A percentile compares a stretch with the other conserved stretches of the same genome.
Evolutionary conservation across 1,139 yeast species (phyloP).

Genomic region (Hyphopichia buzzinii): DNA sequence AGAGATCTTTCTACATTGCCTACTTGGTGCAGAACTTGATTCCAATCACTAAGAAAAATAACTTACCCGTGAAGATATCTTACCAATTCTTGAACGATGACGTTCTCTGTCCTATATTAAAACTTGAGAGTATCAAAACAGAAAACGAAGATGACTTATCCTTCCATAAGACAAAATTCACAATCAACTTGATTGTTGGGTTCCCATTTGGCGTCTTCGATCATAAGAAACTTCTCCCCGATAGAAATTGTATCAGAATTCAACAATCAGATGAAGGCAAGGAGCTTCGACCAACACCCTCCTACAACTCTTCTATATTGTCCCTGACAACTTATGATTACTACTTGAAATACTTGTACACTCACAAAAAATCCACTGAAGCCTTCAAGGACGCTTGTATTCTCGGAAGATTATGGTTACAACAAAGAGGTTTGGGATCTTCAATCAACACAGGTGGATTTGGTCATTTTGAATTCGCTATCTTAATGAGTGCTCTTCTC

Average conservation of each 20-base stretch:
- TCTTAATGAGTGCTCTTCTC: conserved; percentile 74
- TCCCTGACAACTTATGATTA: conserved; percentile 67
- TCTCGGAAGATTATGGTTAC: conserved; percentile 85
- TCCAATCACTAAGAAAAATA: conserved; percentile 50
- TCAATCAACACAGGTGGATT: conserved; percentile 70
- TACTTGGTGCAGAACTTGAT: conserved; percentile 67
- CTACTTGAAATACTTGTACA: conserved; percentile 72
- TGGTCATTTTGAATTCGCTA: conserved; percentile 88
- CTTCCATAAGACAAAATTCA: conserved; percentile 68
- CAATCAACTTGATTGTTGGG: conserved; percentile 70
- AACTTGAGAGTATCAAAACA: conserved; percentile 50
- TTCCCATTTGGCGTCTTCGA: conserved; percentile 74
- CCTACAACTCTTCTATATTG: conserved; percentile 78
- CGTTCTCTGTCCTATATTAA: conserved; percentile 60
- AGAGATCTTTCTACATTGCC: conserved; percentile 83
- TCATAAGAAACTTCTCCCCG: conserved; percentile 71
- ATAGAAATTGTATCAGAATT: conserved; percentile 75
- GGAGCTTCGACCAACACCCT: conserved; percentile 72
- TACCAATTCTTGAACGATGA: conserved; percentile 67
- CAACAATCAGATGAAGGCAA: conserved; percentile 38
- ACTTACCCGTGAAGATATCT: conserved; percentile 52
- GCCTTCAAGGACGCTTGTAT: conserved; percentile 88
- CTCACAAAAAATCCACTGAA: conserved; percentile 72
- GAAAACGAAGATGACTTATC: conserved; percentile 47
- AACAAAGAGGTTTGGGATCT: conserved; percentile 79